Evolutionary conservation across 1,284 basidiomycete genomes (phyloP), one percentile per base, ranked within the genome.

Genomic region (Golubevia pallescens): DNA sequence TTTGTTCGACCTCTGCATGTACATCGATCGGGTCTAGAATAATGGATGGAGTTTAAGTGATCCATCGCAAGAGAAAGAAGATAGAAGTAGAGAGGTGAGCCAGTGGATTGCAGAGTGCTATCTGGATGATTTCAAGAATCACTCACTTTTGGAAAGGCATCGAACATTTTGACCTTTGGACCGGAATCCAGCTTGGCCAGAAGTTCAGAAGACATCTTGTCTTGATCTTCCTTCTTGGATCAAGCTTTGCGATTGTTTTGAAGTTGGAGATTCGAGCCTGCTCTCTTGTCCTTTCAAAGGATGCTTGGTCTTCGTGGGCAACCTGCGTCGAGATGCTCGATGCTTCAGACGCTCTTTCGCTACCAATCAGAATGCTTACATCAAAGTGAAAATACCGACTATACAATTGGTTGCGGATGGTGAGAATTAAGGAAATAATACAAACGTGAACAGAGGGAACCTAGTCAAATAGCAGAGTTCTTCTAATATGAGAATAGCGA

Each of bases 81-180:
- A n/a, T n/a, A n/a, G n/a, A n/a, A n/a, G n/a, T n/a, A n/a, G n/a
- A n/a, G n/a, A n/a, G n/a, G n/a, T n/a, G n/a, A n/a, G n/a, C n/a
- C n/a, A n/a, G n/a, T n/a, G n/a, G n/a, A n/a, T n/a, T n/a, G n/a
- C n/a, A n/a, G n/a, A n/a, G n/a, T n/a, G n/a, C n/a, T n/a, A n/a
- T n/a, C n/a, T n/a, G n/a, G n/a, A 1, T 1, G 1, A 51, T 24
- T n/a, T 6, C 16, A 42, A 28, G 61, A 28, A 8, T 38, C 13
- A 67, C 64, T 24, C 57, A 74, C 72, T 61, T 78, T 85, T n/a
- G 82, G 82, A 34, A 85, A 85, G 2, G 82, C 82, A 77, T 85
- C 82, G 64, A 85, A 85, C 34, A 77, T 75, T 16, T 75, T 76
- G 48, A 82, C 73, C 42, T 48, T 48, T 16, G 42, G 42, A 48